Evolutionary conservation across 257 asterid genomes (phyloP), one percentile per base, ranked within the genome.

Genomic region (Euphrasia confusa): DNA sequence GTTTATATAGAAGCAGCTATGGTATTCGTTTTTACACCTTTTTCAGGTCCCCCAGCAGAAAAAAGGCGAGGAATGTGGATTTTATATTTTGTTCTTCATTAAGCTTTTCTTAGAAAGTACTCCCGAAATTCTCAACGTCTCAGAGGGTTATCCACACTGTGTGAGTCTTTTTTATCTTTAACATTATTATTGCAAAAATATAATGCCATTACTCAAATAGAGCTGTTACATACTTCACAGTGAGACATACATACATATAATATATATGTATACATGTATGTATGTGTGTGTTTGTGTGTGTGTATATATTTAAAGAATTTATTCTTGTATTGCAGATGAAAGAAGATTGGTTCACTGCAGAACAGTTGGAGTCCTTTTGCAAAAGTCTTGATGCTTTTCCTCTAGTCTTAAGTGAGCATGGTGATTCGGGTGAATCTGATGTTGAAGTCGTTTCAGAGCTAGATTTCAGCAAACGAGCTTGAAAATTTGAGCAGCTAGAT

Each of bases 31-130:
- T 33, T 37, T 21, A 26, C 40, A 14, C 40, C 4, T 1, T 47
- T 68, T 71, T 60, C 80, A 85, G 89, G 90, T 88, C 45, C 96
- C 95, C 0, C 90, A 82, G 57, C 83, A 88, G 78, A 77, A 66
- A 73, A 71, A 79, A 52, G 80, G 74, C 4, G 83, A 70, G 6
- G 87, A 82, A 67, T 88, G 95, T 65, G 95, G 93, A 63, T 75
- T 45, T 27, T 76, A 70, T 55, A 88, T 82, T 24, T 81, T 85
- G 37, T 74, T 64, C 64, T 88, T 68, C 79, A 65, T 75, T 9
- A 58, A 35, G 57, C 73, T 71, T 58, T 88, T 88, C 75, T 13
- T 88, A 44, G 72, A 83, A 69, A 76, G 66, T 55, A 81, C 88
- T 40, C 96, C 89, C 0, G 83, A 79, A 66, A 75, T 54, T 24